Base-by-base conservation (phyloP, 768 basidiomycete genomes). In the Agaricus sinodeliciosus region DNA sequence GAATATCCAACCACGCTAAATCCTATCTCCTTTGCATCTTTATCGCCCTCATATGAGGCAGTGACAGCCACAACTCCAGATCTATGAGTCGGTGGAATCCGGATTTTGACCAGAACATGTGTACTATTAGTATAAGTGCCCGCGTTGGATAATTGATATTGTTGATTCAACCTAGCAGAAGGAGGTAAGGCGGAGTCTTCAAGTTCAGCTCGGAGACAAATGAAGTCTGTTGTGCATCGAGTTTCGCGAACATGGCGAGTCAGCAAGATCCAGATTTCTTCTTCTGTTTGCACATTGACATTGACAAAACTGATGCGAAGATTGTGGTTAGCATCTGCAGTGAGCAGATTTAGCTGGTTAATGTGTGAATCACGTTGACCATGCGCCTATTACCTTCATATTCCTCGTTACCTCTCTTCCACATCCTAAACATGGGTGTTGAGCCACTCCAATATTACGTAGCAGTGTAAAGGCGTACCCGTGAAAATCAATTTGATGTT, bases 241-340 rank as follows among this genome's bases (percentile, higher is more conserved):
- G 80, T 85, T 56, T 84, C 72, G 0, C 65, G 64, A 7, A 87
- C 64, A 64, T 98, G 94, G 26, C 91, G 80, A 0, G 85, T 86
- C 1, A 97, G 74, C 1, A 94, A 75, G 7, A 94, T 60, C 90
- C 87, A 95, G 5, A 96, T 72, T 34, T 73, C 68, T 16, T 55
- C 48, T 5, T 54, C 52, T 12, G 42, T 15, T 12, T 45, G 12
- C 12, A 50, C 16, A 43, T 51, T 51, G 16, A n/a, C 16, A 18
- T 51, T 51, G 39, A 47, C 46, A 31, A 54, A 48, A 26, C 47
- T 54, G 39, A 54, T 2, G 27, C 45, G 52, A 9, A 54, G 39
- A 25, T 43, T 47, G 18, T 54, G 52, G 22, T 47, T 54, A n/a
- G 46, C 46, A 41, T 54, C 52, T 40, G 16, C 25, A 26, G 70